Evolutionary conservation across 2,329 filamentous ascomycete genomes (phyloP), one percentile per base, ranked within the genome.

Genomic region (Dactylellina cionopaga): DNA sequence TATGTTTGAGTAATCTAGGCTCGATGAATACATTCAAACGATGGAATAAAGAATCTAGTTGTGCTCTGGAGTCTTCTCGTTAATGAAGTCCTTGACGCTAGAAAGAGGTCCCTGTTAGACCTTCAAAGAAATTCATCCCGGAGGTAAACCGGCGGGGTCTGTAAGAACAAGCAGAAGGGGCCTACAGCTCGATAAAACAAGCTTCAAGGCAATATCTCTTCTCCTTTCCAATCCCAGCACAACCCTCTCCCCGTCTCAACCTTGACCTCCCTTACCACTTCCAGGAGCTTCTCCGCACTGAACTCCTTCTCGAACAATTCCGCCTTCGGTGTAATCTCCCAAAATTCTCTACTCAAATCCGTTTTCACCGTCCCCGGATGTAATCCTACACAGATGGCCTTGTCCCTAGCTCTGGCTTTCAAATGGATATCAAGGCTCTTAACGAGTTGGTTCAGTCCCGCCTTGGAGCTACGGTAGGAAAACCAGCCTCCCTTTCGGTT

Each of bases 321-420:
- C 0, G 78, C 83, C 75, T 85, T 83, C 46, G 83, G 80, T 76
- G 83, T 83, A 39, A 83, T 86, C 0, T 78, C 82, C 91, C 90
- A 94, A 78, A 91, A 95, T 43, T 88, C 87, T 77, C 83, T 84
- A 74, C 88, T 92, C 73, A 96, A 81, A 7, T 85, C 88, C 54
- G 91, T 95, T 24, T 85, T 88, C 51, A 95, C 91, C 0, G 91
- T 95, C 1, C 92, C 91, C 0, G 92, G 92, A 80, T 95, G 92
- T 77, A 95, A 84, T 7, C 85, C 85, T 9, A 96, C 81, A 0
- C 87, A 87, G 75, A 92, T 83, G 0, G 89, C 90, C 55, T 86
- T 87, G 0, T 85, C 84, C 0, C 84, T 87, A 68, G 59, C 22
- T 35, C 84, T 83, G 2, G 84, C 82, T 33, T 80, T 80, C 29